Percentiles rank a stretch among this genome's conserved stretches.
These are phyloP conservation scores for Trametes meyenii DNA, from an alignment of 768 basidiomycete species.

Conservation along the genomic window DNA sequence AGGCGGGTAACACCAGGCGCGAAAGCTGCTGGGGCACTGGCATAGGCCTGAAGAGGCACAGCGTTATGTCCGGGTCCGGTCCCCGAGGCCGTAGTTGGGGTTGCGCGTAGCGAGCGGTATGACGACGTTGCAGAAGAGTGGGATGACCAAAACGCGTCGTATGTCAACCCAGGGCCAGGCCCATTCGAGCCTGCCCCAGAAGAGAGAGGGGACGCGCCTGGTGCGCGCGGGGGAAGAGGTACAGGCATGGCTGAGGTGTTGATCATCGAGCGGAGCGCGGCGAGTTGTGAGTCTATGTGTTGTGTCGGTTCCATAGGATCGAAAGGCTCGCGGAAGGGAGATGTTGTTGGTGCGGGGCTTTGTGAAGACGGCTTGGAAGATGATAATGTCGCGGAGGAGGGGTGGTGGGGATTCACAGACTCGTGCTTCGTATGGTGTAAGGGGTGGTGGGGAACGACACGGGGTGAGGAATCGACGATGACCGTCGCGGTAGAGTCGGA, in stretches of 20 bases:
- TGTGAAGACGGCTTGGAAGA: neutral
- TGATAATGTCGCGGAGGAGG: neutral
- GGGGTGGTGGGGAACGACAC: neutral
- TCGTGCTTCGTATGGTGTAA: neutral
- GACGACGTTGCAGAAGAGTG: slow-evolving; percentile 21
- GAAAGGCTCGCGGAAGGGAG: slow-evolving; percentile 19
- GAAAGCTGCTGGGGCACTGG: slow-evolving; percentile 11
- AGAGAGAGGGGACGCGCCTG: neutral
- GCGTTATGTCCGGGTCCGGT: neutral
- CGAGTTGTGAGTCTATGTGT: slow-evolving; percentile 25
- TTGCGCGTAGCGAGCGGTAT: slow-evolving; percentile 12
- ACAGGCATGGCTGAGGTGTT: slow-evolving; percentile 14
- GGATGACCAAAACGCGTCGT: slow-evolving; percentile 29
- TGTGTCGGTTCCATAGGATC: slow-evolving; percentile 24
- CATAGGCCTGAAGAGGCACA: slow-evolving; percentile 6
- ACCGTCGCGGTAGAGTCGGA: slow-evolving; percentile 22
- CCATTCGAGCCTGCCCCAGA: neutral
- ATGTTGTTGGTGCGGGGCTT: neutral
- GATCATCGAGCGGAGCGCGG: slow-evolving; percentile 21
- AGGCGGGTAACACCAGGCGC: too few species aligned
- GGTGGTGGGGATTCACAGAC: neutral
- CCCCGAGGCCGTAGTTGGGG: neutral
- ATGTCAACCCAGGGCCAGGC: slow-evolving; percentile 20
- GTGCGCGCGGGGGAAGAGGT: slow-evolving; percentile 8
- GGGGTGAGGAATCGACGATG: slow-evolving; percentile 8